Evolutionary conservation across 2,329 filamentous ascomycete genomes (phyloP), one percentile per base, ranked within the genome.

Genomic region (Fusarium sp.): DNA sequence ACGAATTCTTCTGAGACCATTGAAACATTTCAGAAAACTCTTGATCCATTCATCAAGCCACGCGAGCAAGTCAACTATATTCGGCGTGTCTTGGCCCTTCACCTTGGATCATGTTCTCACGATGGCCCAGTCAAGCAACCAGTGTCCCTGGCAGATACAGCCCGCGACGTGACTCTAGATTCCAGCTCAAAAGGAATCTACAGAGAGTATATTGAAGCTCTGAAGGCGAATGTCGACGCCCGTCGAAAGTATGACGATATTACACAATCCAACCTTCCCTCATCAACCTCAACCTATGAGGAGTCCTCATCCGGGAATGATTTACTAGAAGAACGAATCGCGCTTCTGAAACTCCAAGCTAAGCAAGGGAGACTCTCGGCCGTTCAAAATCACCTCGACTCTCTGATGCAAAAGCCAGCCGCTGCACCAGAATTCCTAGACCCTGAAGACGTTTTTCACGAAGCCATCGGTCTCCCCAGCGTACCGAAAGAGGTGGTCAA

Each of bases 61-160:
- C 83, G 87, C 26, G 87, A 89, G 59, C 86, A 91, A 69, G 82
- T 84, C 49, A 80, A 84, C 36, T 85, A 85, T 46, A 86, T 91
- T 57, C 83, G 87, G 65, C 85, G 84, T 50, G 79, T 89, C 31
- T 74, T 89, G 45, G 83, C 86, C 42, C 81, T 85, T 21, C 83
- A 89, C 67, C 78, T 91, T 6, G 83, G 82, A 28, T 81, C 84
- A 22, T 83, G 80, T 67, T 73, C 85, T 19, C 78, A 82, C 17
- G 78, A 81, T 62, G 81, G 79, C n/a, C 76, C 81, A 28, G 75
- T 82, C 49, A 77, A 76, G 43, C 80, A 79, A 22, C 84, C 84
- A 13, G 75, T 89, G 22, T 84, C 86, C 17, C 81, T 91, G 13
- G 73, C 83, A 38, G 82, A 84, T 44, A 62, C 78, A 26, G 73